Base-by-base conservation (phyloP, 345 rosid genomes). In the Gossypium herbaceum region DNA sequence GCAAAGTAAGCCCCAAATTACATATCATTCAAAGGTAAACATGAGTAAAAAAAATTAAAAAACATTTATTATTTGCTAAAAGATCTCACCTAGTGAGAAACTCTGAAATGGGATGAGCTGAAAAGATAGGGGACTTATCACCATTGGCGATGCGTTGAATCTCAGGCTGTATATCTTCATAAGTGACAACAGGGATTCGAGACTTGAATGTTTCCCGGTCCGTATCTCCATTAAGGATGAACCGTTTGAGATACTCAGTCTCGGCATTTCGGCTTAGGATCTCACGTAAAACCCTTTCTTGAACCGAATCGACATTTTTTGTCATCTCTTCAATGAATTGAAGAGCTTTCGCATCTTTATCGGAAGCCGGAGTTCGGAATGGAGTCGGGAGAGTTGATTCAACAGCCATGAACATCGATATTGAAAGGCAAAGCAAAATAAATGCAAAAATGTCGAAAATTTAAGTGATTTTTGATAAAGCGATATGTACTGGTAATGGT, bases 61-160 rank as follows among this genome's bases (percentile, higher is more conserved):
- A 22, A 20, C 69, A 41, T 39, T 7, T 25, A 10, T 12, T 25
- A 3, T 22, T 7, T 45, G 48, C 45, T 77, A 61, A 63, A 70
- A 70, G 4, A 27, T 61, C 17, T 45, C 4, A 91, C 97, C 97
- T 92, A 20, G 97, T 92, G 76, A 92, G 90, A 75, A 92, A 90
- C 80, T 92, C 97, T 16, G 92, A 86, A 59, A 90, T 78, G 24
- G 97, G 94, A 29, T 86, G 83, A 60, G 94, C 59, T 56, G 90
- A 92, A 61, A 92, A 68, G 76, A 92, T 92, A 16, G 92, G 80
- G 56, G 97, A 90, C 70, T 84, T 82, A 70, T 92, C 97, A 0
- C 97, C 97, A 55, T 88, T 84, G 16, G 92, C 89, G 43, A 92
- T 88, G 63, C 94, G 91, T 68, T 88, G 87, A 77, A 92, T 90